phyloP scores from a whole-genome alignment of 2,329 filamentous ascomycete species.

The Phaeosphaeria sp. region DNA sequence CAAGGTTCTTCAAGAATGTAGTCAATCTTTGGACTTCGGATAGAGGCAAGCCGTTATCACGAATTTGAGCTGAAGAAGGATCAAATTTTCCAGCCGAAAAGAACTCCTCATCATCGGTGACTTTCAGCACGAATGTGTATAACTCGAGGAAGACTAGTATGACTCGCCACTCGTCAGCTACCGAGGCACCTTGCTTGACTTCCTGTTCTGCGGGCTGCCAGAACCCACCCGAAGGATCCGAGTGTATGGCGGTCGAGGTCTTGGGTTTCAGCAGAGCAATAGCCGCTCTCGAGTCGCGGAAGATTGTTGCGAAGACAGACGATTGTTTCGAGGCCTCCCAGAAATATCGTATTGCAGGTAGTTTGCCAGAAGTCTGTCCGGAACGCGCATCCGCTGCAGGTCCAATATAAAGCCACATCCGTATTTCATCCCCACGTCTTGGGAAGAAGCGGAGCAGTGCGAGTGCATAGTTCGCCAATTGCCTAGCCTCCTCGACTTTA shows the following conservation, averaged over 20 bases:
- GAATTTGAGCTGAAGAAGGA: conserved; percentile 34
- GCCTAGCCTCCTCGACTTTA: conserved; percentile 67
- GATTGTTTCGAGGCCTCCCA: conserved; percentile 73
- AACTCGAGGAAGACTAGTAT: conserved; percentile 91
- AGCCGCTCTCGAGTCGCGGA: conserved; percentile 63
- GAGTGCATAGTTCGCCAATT: conserved; percentile 85
- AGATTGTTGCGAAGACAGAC: conserved; percentile 64
- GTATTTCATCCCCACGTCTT: conserved; percentile 80
- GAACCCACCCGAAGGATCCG: conserved; percentile 21
- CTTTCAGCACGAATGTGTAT: conserved; percentile 88
- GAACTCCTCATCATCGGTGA: conserved; percentile 97
- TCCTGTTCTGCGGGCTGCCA: conserved; percentile 45
- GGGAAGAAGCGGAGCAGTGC: conserved; percentile 88
- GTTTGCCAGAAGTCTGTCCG: conserved; percentile 38
- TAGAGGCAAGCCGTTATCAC: conserved; percentile 72
- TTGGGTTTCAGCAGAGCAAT: conserved; percentile 62
- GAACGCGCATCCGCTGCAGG: conserved; percentile 62
- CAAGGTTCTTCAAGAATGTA: conserved; percentile 86
- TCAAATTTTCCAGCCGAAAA: conserved; percentile 63
- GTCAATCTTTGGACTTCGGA: conserved; percentile 76
- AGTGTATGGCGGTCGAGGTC: conserved; percentile 11
- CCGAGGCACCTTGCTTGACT: conserved; percentile 46
- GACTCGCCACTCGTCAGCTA: conserved; percentile 81
- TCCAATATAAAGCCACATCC: conserved; percentile 90
- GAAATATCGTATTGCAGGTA: conserved; percentile 81